These are phyloP conservation scores for Eucalyptus sideroxylon DNA, from an alignment of 345 rosid species.

Conservation along the genomic window DNA sequence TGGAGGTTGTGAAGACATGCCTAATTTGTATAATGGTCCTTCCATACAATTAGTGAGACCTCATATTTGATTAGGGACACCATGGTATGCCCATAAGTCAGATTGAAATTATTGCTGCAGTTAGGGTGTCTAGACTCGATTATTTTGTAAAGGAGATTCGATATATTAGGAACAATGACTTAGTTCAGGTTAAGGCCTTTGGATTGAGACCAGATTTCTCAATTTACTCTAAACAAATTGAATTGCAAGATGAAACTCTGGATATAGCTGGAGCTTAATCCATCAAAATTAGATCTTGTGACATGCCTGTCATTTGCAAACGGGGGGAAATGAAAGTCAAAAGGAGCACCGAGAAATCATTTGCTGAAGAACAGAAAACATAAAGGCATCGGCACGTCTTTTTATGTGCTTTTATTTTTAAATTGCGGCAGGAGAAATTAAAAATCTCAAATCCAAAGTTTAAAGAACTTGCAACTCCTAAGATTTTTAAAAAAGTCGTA, in stretches of 20 bases:
- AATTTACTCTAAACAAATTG: neutral
- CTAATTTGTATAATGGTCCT: neutral
- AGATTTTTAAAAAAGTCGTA: neutral
- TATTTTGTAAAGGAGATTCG: neutral
- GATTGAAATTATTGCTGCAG: rapidly evolving
- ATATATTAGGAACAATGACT: rapidly evolving
- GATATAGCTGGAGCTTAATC: neutral
- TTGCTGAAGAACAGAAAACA: neutral
- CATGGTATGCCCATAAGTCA: rapidly evolving
- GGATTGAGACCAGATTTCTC: rapidly evolving
- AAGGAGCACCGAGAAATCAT: neutral
- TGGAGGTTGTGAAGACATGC: neutral
- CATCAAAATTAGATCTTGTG: neutral
- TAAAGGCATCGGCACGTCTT: neutral
- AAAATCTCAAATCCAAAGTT: neutral
- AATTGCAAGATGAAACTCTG: neutral
- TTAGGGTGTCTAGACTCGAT: rapidly evolving
- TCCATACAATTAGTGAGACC: no score
- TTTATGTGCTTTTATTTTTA: neutral
- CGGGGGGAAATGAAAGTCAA: neutral
- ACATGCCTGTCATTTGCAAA: neutral
- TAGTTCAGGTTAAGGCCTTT: rapidly evolving
- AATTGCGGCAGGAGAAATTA: neutral
- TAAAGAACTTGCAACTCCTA: neutral
- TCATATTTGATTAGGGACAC: rapidly evolving